These are phyloP conservation scores for Xerocomellus chrysenteron DNA, from an alignment of 768 basidiomycete genomes.

Conservation along the genomic window DNA sequence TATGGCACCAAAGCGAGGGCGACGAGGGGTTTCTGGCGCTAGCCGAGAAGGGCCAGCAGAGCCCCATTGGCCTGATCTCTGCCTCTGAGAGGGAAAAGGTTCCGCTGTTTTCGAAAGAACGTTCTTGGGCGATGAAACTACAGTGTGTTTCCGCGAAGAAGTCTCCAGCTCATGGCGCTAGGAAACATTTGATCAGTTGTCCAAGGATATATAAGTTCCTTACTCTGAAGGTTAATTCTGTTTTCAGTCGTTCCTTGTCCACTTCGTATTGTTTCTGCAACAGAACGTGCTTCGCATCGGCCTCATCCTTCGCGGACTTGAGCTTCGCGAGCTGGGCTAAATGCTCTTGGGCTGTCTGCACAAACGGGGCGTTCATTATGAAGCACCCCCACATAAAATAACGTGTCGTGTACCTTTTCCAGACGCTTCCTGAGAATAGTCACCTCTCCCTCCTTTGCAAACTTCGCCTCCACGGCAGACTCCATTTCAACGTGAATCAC, in stretches of 20 bases:
- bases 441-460: conserved; percentile 71
- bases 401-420: conserved; percentile 50
- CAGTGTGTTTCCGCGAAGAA: conserved; percentile 48
- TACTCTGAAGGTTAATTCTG: conserved; percentile 70
- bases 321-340: conserved; percentile 54
- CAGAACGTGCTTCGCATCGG: conserved; percentile 53
- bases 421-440: conserved; percentile 62
- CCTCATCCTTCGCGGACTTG: conserved; percentile 59
- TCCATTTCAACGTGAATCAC: conserved; percentile 45
- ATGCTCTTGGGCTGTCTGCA: conserved; percentile 60
- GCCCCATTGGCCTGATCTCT: conserved; percentile 32
- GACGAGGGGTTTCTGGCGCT: conserved; percentile 38
- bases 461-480: conserved; percentile 48
- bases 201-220: conserved; percentile 13
- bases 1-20: conserved; percentile 34
- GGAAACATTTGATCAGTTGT: conserved; percentile 14
- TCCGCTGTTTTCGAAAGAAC: conserved; percentile 43
- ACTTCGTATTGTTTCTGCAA: conserved; percentile 62
- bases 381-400: background rate
- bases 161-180: conserved; percentile 72
- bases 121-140: conserved; percentile 47
- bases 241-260: conserved; percentile 68
- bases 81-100: conserved; percentile 40
- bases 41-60: conserved; percentile 29
- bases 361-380: background rate